Evolutionary conservation across 2,329 filamentous ascomycete species (phyloP).

Genomic region (Diplodia corticola): DNA sequence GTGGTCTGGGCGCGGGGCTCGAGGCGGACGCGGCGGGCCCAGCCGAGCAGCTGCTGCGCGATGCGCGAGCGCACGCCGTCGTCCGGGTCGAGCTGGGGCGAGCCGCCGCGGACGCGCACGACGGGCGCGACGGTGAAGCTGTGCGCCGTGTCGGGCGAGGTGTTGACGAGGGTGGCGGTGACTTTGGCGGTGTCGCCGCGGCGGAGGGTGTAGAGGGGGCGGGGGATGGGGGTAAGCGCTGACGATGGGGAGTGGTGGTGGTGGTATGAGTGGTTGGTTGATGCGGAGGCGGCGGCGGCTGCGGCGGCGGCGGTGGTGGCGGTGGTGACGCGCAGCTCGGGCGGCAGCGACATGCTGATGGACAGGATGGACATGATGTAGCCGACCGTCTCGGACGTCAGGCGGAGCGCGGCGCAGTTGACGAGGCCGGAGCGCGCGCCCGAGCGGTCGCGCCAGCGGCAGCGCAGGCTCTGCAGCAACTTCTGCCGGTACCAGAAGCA

Average conservation of each 20-base stretch:
- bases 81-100: constrained; percentile 3
- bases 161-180: constrained; percentile 7
- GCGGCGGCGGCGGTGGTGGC: neutral
- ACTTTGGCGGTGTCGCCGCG: constrained; percentile 12
- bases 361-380: constrained; percentile 67
- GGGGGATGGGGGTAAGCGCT: constrained; percentile 23
- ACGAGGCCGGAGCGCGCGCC: constrained; percentile 63
- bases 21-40: constrained; percentile 5
- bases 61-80: constrained; percentile 13
- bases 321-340: neutral
- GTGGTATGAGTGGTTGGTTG: too few relatives aligned
- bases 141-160: constrained; percentile 6
- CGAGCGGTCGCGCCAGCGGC: constrained; percentile 65
- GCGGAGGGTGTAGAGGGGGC: constrained; percentile 13
- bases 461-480: constrained; percentile 69
- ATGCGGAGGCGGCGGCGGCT: too few relatives aligned
- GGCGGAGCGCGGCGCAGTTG: constrained; percentile 72
- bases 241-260: constrained; percentile 28
- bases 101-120: neutral
- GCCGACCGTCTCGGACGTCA: constrained; percentile 79
- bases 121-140: constrained; percentile 10
- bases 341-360: constrained; percentile 60
- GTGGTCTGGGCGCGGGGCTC: neutral
- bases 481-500: constrained; percentile 90
- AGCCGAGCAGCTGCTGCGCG: constrained; percentile 17